These are phyloP conservation scores for Hericium coralloides DNA, from an alignment of 768 basidiomycete genomes.

Conservation along the genomic window DNA sequence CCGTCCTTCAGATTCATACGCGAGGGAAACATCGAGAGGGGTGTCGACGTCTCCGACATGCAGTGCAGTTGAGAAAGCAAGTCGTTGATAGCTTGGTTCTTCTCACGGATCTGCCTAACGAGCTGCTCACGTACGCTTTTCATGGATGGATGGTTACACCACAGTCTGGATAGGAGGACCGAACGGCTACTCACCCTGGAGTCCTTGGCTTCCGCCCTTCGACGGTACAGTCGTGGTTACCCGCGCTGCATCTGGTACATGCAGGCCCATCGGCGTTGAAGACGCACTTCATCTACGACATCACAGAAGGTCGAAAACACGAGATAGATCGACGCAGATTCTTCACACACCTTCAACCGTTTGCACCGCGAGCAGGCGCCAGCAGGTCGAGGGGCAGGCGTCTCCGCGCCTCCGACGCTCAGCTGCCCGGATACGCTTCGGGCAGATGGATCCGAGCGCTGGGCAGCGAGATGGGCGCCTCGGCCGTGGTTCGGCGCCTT, in stretches of 20 bases:
- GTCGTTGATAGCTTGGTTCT: constrained; percentile 20
- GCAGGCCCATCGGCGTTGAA: constrained; percentile 7
- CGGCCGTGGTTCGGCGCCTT: background rate
- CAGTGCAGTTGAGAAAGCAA: constrained; percentile 19
- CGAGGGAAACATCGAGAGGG: constrained; percentile 21
- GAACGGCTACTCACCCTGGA: constrained; percentile 18
- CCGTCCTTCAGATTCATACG: constrained; percentile 15
- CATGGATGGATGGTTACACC: background rate
- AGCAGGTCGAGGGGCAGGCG: constrained; percentile 5
- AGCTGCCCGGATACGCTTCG: background rate
- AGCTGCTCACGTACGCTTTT: constrained; percentile 21
- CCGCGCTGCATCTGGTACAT: constrained; percentile 14
- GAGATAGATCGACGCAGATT: background rate
- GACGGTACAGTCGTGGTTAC: constrained; percentile 22
- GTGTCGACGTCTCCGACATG: constrained; percentile 19
- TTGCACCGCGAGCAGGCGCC: constrained; percentile 21
- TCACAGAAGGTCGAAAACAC: background rate
- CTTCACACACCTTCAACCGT: constrained; percentile 16
- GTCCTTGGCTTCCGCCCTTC: constrained; percentile 25
- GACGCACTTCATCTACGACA: constrained; percentile 8
- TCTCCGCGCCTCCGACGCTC: background rate
- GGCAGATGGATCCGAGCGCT: background rate
- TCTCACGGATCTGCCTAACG: constrained; percentile 24
- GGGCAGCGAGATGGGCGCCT: background rate
- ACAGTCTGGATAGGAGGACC: background rate